phyloP scores from a whole-genome alignment of 345 rosid genomes.

The Rhodamnia rubescens region DNA sequence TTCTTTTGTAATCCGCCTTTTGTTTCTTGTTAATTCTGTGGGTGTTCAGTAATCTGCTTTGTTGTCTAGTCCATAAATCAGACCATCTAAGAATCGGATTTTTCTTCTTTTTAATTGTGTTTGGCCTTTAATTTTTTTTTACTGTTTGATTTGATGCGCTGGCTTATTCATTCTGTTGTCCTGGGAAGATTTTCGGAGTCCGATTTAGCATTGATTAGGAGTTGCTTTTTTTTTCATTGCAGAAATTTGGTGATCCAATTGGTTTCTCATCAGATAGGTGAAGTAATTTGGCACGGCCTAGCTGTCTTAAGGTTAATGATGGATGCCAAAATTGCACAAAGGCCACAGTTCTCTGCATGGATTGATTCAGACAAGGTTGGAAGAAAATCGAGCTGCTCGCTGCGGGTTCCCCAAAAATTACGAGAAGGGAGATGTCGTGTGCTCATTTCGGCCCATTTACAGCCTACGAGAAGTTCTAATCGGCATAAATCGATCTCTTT shows the following conservation, averaged over 20 bases:
- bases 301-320: constrained; percentile 12
- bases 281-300: neutral
- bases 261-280: neutral
- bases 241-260: neutral
- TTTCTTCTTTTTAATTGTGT: neutral
- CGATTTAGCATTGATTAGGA: neutral
- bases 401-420: constrained; percentile 18
- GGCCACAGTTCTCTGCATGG: constrained; percentile 36
- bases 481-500: constrained; percentile 11
- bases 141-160: neutral
- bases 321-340: constrained; percentile 46
- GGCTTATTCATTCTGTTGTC: neutral
- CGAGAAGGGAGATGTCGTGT: constrained; percentile 20
- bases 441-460: constrained; percentile 27
- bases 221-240: neutral
- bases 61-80: neutral
- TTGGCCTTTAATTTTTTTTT: neutral
- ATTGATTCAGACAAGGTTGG: constrained; percentile 16
- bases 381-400: constrained; percentile 12
- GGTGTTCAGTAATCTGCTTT: neutral
- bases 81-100: neutral
- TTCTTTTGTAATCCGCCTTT: neutral
- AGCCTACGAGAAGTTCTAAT: constrained; percentile 13
- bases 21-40: neutral
- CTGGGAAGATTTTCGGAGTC: neutral